Evolutionary conservation across 225 moss, liverwort and hornwort species (phyloP), one percentile per base, ranked within the genome.

Genomic region (Bryoerythrophyllum caledonicum): DNA sequence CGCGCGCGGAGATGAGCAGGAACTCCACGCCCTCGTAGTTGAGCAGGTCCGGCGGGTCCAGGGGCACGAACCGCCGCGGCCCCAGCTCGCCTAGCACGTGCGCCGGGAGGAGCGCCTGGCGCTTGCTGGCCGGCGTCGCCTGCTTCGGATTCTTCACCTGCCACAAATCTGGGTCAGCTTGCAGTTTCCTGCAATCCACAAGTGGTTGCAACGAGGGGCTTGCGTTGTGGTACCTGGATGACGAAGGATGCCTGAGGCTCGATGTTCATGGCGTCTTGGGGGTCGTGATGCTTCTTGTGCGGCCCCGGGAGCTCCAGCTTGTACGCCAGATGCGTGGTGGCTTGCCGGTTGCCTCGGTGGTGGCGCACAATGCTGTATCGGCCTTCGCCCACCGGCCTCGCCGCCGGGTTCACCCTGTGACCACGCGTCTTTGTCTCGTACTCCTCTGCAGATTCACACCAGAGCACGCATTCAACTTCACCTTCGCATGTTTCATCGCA

Each of bases 101-200:
- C 16, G 86, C 88, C 6, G 92, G 92, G 59, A 83, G 84, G 0
- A 80, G 67, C 3, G 90, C 88, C 40, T 73, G 82, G 43, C 86
- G 78, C 83, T 90, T 92, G 58, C 60, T 87, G 63, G 67, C 54
- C 24, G 86, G 86, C 1, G 81, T 74, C 46, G 83, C 78, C 28
- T 87, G 86, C 73, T 86, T 82, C 6, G 90, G 90, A 53, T 92
- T 92, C 79, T 88, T 92, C 9, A 92, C 80, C 92, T 92, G 88
- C 70, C 71, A 34, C n/a, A n/a, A n/a, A n/a, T n/a, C n/a, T n/a
- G n/a, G n/a, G n/a, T n/a, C n/a, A n/a, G n/a, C n/a, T n/a, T n/a
- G n/a, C n/a, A n/a, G n/a, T n/a, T n/a, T n/a, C n/a, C n/a, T n/a
- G n/a, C n/a, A n/a, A n/a, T n/a, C n/a, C n/a, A n/a, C n/a, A n/a